These are phyloP conservation scores for Metrosideros polymorpha DNA, from an alignment of 441 rosid genomes.

Conservation along the genomic window DNA sequence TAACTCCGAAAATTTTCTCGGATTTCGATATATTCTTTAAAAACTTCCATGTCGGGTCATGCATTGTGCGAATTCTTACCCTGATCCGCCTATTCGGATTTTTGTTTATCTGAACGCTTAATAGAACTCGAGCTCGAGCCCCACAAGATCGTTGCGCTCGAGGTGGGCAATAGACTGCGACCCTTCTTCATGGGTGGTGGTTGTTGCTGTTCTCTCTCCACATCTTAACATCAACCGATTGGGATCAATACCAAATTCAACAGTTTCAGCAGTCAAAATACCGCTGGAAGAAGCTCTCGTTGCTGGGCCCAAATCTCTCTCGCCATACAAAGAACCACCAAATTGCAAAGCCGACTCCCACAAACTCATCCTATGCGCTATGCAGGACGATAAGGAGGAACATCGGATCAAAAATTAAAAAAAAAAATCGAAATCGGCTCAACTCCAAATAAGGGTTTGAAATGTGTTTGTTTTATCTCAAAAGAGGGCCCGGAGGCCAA, in stretches of 20 bases:
- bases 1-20: background rate
- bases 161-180: no score
- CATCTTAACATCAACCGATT: background rate
- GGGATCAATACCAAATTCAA: background rate
- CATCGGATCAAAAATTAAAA: background rate
- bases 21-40: background rate
- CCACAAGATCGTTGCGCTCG: background rate
- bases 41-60: background rate
- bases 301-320: background rate
- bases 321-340: fast-evolving
- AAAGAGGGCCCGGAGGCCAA: fast-evolving
- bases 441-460: background rate
- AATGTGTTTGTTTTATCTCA: fast-evolving
- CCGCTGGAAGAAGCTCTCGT: fast-evolving
- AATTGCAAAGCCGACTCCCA: background rate
- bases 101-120: background rate
- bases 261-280: background rate
- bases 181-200: no score
- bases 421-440: fast-evolving
- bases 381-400: background rate
- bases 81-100: background rate
- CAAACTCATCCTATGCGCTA: background rate
- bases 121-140: background rate
- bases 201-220: no score
- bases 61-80: background rate